These are phyloP conservation scores for Massarina eburnea DNA, from an alignment of 2,329 filamentous ascomycete species.

Conservation along the genomic window DNA sequence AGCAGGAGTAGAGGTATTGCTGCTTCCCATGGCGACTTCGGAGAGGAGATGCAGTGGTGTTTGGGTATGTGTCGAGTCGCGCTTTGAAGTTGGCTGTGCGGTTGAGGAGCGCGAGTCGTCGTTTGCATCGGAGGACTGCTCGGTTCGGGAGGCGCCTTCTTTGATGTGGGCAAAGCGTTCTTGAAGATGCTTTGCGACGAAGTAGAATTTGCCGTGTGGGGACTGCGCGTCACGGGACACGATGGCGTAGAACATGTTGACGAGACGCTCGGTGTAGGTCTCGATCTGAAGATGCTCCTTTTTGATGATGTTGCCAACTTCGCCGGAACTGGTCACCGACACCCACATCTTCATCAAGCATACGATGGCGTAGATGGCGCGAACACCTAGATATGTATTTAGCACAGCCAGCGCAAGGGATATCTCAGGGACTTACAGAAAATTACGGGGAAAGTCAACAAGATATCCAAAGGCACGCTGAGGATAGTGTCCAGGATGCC, in stretches of 20 bases:
- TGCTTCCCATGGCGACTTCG: conserved; percentile 44
- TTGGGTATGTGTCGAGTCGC: conserved; percentile 33
- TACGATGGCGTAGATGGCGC: conserved; percentile 59
- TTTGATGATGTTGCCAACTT: conserved; percentile 53
- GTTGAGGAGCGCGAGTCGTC: conserved; percentile 22
- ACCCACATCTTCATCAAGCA: conserved; percentile 64
- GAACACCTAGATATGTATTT: conserved; percentile 45
- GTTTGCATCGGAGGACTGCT: conserved; percentile 23
- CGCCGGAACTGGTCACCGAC: conserved; percentile 52
- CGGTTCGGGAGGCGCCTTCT: conserved; percentile 43
- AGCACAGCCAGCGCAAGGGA: conserved; percentile 15
- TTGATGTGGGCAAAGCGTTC: conserved; percentile 49
- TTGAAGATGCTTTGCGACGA: conserved; percentile 48
- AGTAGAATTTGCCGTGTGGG: conserved; percentile 51
- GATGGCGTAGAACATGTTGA: conserved; percentile 49
- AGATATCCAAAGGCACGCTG: conserved; percentile 48
- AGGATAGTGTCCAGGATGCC: conserved; percentile 54
- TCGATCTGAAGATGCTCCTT: conserved; percentile 52
- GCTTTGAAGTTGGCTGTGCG: conserved; percentile 14
- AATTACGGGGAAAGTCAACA: conserved; percentile 49
- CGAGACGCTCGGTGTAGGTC: conserved; percentile 48
- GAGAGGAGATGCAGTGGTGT: conserved; percentile 43
- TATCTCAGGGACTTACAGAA: conserved; percentile 38
- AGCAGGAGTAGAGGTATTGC: conserved; percentile 15
- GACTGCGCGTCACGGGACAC: conserved; percentile 44